Base-by-base conservation (phyloP, 2,329 filamentous ascomycete species). In the Neonectria punicea region DNA sequence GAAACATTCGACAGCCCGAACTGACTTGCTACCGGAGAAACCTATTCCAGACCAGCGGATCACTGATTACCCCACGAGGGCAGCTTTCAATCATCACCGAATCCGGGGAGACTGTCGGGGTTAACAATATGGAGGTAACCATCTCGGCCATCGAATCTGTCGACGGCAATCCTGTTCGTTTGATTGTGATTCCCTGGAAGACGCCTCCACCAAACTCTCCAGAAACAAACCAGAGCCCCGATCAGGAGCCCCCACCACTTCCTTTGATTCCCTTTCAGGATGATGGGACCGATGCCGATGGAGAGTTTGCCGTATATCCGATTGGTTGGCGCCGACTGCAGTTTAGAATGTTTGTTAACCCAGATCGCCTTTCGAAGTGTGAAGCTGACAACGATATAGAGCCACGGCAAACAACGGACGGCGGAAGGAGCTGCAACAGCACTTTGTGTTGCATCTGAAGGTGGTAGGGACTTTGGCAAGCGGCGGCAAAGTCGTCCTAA, bases 111-210 rank as follows among this genome's bases (percentile, higher is more conserved):
- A 91, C 92, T 49, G 90, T 97, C 44, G 91, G 92, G 2, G 93
- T 98, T 53, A 87, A 89, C 68, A 92, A 86, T 68, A 92, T 95
- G 78, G 94, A 98, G 78, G 89, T 98, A 58, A 90, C 91, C 58
- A 93, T 98, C 51, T 97, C 93, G 5, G 95, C 95, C 9, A 97
- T 94, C 53, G 95, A 98, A 78, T 98, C 95, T 2, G 94, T 97
- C 16, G 95, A 98, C 77, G 93, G 93, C 36, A 95, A 97, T 73
- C 83, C 92, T 0, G 93, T 98, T 47, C 95, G 97, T 73, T 90
- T 98, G 67, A 98, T 98, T 68, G 96, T 96, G 8, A 97, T 98
- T 65, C 95, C 95, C 1, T 98, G 95, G 95, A 98, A 98, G 83
- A 98, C 94, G 2, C 94, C 94, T 1, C 93, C 92, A 30, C 93